These are phyloP conservation scores for Macrocystidia cucumis DNA, from an alignment of 1,284 basidiomycete species.

Conservation along the genomic window DNA sequence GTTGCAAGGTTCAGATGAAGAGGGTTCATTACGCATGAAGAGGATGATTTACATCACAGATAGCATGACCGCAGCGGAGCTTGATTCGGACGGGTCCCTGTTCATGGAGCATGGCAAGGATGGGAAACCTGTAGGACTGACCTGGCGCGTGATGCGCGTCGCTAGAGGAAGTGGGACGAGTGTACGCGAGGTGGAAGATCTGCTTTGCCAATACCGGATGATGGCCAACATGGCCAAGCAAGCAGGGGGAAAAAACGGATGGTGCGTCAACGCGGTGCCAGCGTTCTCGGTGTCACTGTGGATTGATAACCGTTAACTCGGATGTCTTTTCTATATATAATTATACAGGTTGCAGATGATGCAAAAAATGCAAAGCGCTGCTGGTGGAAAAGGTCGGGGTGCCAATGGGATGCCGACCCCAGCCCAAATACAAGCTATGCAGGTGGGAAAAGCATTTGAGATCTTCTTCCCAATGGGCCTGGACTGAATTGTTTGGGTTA, in stretches of 20 bases:
- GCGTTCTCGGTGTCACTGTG: conserved; percentile 5
- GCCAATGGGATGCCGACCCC: conserved; percentile 83
- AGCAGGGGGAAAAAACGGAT: conserved; percentile 94
- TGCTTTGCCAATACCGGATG: conserved; percentile 93
- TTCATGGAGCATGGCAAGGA: conserved; percentile 84
- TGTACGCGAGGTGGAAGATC: conserved; percentile 94
- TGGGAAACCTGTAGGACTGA: conserved; percentile 76
- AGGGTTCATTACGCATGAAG: conserved; percentile 88
- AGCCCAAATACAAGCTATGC: conserved; percentile 90
- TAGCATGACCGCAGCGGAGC: conserved; percentile 90
- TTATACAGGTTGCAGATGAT: conserved; percentile 67
- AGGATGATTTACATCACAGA: conserved; percentile 99
- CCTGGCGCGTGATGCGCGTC: conserved; percentile 84
- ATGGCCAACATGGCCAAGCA: conserved; percentile 98
- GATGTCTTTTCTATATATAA: too few relatives aligned
- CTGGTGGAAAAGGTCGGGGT: conserved; percentile 79
- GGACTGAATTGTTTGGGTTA: conserved; percentile 12
- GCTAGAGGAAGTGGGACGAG: conserved; percentile 94
- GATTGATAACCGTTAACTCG: conserved; percentile 2
- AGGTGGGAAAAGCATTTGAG: conserved; percentile 44
- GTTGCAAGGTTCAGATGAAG: conserved; percentile 87
- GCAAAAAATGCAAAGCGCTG: conserved; percentile 85
- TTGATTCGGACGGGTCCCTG: conserved; percentile 91
- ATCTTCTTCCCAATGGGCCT: too few relatives aligned
- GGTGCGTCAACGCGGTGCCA: conserved; percentile 33